These are phyloP conservation scores for Fonsecaea multimorphosa DNA, from an alignment of 2,329 filamentous ascomycete genomes.

Conservation along the genomic window DNA sequence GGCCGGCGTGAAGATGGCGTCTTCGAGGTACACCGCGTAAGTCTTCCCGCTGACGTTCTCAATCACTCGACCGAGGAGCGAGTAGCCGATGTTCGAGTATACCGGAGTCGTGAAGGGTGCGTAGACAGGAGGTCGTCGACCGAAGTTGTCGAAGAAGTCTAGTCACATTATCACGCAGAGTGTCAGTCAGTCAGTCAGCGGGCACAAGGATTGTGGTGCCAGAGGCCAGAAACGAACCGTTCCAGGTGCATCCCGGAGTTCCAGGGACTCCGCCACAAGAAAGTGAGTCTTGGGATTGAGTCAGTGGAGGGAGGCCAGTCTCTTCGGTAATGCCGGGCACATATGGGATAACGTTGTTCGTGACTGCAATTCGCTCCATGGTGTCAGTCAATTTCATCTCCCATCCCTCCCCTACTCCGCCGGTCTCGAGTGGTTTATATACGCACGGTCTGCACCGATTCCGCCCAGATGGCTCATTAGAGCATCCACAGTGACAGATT, in stretches of 20 bases:
- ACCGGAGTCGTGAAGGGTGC: conserved; percentile 52
- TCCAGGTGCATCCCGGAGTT: conserved; percentile 7
- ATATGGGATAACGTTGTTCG: background rate
- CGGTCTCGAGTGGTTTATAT: background rate
- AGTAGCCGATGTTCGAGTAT: conserved; percentile 59
- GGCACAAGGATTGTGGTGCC: too few species aligned
- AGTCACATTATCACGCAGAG: background rate
- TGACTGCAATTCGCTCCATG: background rate
- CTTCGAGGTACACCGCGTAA: conserved; percentile 48
- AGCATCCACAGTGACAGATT: conserved; percentile 13
- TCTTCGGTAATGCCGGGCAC: background rate
- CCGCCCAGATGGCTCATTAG: background rate
- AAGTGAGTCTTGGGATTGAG: conserved; percentile 2
- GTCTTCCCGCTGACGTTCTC: conserved; percentile 52
- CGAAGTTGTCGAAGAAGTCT: conserved; percentile 43
- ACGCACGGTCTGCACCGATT: background rate
- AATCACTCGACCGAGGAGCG: conserved; percentile 54
- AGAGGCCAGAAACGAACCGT: background rate
- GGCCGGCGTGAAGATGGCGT: conserved; percentile 45
- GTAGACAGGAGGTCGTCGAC: conserved; percentile 48
- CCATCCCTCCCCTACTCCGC: background rate
- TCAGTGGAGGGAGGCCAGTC: conserved; percentile 3
- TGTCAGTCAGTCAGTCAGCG: too few species aligned
- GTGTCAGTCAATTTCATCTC: too few species aligned
- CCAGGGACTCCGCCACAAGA: background rate